Percentiles rank a stretch among this genome's conserved stretches.
Evolutionary conservation across 1,139 yeast species (phyloP).

Genomic region (Eremothecium gossypii): DNA sequence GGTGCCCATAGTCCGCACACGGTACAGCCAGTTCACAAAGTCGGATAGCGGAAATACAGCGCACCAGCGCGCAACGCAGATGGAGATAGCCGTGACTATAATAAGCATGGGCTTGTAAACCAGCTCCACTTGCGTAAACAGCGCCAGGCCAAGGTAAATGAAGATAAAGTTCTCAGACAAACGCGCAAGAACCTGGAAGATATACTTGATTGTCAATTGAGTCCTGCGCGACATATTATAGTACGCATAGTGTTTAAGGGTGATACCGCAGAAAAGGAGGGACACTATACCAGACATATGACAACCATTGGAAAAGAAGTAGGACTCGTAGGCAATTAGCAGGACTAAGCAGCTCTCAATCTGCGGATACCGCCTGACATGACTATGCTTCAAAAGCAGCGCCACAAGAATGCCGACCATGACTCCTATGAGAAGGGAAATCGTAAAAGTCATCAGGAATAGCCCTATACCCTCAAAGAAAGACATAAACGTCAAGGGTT

Average conservation of each 20-base stretch:
- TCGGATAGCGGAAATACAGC: slow-evolving; percentile 93
- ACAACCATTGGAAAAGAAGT: slow-evolving; percentile 96
- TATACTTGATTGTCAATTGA: slow-evolving; percentile 90
- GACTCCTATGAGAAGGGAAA: slow-evolving; percentile 86
- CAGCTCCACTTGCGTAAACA: slow-evolving; percentile 91
- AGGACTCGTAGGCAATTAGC: slow-evolving; percentile 88
- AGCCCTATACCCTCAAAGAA: slow-evolving; percentile 90
- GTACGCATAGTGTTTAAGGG: slow-evolving; percentile 93
- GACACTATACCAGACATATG: slow-evolving; percentile 99
- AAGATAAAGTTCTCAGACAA: slow-evolving; percentile 94
- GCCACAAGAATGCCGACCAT: slow-evolving; percentile 85
- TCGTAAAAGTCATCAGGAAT: slow-evolving; percentile 86
- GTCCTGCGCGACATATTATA: slow-evolving; percentile 96
- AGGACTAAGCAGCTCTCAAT: slow-evolving; percentile 91
- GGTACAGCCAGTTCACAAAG: slow-evolving; percentile 69
- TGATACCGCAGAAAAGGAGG: slow-evolving; percentile 88
- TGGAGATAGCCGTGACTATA: slow-evolving; percentile 79
- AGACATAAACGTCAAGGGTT: slow-evolving; percentile 63
- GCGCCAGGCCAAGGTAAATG: slow-evolving; percentile 85
- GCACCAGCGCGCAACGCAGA: slow-evolving; percentile 93
- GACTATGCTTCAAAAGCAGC: slow-evolving; percentile 80
- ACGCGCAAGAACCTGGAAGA: slow-evolving; percentile 89
- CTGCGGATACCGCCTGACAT: slow-evolving; percentile 87
- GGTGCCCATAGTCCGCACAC: slow-evolving; percentile 37
- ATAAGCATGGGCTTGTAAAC: slow-evolving; percentile 90